These are phyloP conservation scores for Cucurbita ficifolia DNA, from an alignment of 306 rosid species.

Conservation along the genomic window DNA sequence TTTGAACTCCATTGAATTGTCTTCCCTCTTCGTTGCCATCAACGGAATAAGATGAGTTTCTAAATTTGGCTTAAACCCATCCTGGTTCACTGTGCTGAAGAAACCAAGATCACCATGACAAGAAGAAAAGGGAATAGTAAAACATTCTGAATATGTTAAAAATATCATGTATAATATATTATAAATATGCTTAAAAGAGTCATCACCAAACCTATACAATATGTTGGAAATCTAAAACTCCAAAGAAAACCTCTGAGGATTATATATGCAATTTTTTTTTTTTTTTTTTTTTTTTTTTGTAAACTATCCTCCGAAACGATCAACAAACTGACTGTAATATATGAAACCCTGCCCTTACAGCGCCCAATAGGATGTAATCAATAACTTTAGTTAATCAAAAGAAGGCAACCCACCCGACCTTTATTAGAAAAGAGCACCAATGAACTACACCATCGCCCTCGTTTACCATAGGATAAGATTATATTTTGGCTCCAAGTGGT, in stretches of 20 bases:
- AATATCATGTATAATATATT: neutral
- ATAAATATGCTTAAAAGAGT: neutral
- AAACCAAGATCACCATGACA: slow-evolving; percentile 11
- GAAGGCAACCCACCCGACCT: neutral
- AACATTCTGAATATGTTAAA: neutral
- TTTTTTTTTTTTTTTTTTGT: neutral
- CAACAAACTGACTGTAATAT: neutral
- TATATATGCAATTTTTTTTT: neutral
- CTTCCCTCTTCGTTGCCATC: slow-evolving; percentile 57
- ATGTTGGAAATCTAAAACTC: neutral
- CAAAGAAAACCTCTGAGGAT: neutral
- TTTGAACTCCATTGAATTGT: slow-evolving; percentile 40
- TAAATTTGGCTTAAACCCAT: slow-evolving; percentile 87
- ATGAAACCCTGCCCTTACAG: neutral
- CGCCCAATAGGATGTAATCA: neutral
- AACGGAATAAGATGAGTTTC: slow-evolving; percentile 88
- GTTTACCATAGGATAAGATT: neutral
- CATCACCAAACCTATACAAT: neutral
- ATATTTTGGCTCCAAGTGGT: neutral
- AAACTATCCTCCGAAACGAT: neutral
- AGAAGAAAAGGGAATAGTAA: neutral
- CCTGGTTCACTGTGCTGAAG: slow-evolving; percentile 84
- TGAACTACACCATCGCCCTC: neutral
- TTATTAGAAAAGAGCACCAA: neutral
- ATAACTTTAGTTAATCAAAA: neutral